These are phyloP conservation scores for Maudiozyma barnettii DNA, from an alignment of 805 yeast genomes.

Conservation along the genomic window DNA sequence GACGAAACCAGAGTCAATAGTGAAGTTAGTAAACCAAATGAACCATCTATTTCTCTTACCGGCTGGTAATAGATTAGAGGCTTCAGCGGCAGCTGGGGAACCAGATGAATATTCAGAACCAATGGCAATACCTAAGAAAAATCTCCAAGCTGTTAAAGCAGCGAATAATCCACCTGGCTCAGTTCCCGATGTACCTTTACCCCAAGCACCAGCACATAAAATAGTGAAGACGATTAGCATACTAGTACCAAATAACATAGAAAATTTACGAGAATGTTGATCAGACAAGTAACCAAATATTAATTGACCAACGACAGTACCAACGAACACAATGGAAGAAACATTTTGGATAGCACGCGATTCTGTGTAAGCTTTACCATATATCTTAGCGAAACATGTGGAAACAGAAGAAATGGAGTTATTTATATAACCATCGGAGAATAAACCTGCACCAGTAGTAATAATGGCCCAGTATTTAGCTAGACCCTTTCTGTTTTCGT, in stretches of 20 bases:
- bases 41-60: slow-evolving; percentile 86
- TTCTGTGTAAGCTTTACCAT: slow-evolving; percentile 50
- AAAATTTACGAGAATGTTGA: slow-evolving; percentile 66
- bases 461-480: slow-evolving; percentile 54
- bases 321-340: slow-evolving; percentile 82
- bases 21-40: slow-evolving; percentile 76
- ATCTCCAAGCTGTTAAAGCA: slow-evolving; percentile 75
- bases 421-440: slow-evolving; percentile 89
- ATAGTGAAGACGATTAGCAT: slow-evolving; percentile 72
- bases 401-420: slow-evolving; percentile 73
- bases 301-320: slow-evolving; percentile 82
- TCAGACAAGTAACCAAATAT: slow-evolving; percentile 76
- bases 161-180: slow-evolving; percentile 62
- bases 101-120: slow-evolving; percentile 96
- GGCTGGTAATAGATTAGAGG: slow-evolving; percentile 65
- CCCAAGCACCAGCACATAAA: slow-evolving; percentile 82
- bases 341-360: slow-evolving; percentile 73
- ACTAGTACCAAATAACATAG: slow-evolving; percentile 71
- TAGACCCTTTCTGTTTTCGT: background rate
- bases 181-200: slow-evolving; percentile 45
- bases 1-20: slow-evolving; percentile 85
- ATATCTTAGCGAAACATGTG: slow-evolving; percentile 56
- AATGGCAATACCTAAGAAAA: slow-evolving; percentile 81
- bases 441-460: slow-evolving; percentile 86
- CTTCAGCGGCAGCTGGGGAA: slow-evolving; percentile 89